Evolutionary conservation across 768 basidiomycete genomes (phyloP), one percentile per base, ranked within the genome.

Genomic region (Boletus patriciae): DNA sequence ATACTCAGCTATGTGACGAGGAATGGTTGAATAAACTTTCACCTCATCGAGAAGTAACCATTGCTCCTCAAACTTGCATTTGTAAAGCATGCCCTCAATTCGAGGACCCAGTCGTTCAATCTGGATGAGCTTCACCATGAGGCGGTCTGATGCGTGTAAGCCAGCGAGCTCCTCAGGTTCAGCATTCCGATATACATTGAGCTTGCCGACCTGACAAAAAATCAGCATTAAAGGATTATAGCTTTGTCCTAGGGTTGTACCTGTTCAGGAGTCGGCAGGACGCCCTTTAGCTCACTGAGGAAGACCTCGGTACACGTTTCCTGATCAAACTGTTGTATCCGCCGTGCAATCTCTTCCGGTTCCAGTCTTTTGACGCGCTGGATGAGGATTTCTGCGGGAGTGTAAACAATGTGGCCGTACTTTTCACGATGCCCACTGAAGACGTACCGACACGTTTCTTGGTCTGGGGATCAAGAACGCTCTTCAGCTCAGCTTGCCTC

Each of bases 81-180:
- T 88, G 70, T 94, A 98, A 34, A 97, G 78, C 97, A 99, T 98
- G n/a, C 92, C 88, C 66, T 96, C 86, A 57, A 98, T 87, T 11
- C 97, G 85, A 45, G 92, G 90, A 11, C 80, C 82, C 11, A 99
- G 78, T 36, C 93, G 87, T 42, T 96, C 85, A 27, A 98, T 94
- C 70, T 97, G 93, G 65, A 98, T 97, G 37, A 98, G 79, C 60
- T 95, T 90, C 25, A 99, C 94, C 92, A 99, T 94, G 46, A 99
- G 82, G 33, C 97, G 86, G 74, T 99, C 97, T 18, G 97, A 90
- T 19, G 90, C 87, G 73, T 98, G 95, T n/a, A 99, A 78, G 31
- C 83, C 84, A 41, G 85, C 87, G 13, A 99, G 83, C 62, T 97
- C 94, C 64, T 87, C 90, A 13, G 86, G 81, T 57, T 86, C 86